phyloP scores from a whole-genome alignment of 805 yeast species.

The Teunomyces funiuensis region DNA sequence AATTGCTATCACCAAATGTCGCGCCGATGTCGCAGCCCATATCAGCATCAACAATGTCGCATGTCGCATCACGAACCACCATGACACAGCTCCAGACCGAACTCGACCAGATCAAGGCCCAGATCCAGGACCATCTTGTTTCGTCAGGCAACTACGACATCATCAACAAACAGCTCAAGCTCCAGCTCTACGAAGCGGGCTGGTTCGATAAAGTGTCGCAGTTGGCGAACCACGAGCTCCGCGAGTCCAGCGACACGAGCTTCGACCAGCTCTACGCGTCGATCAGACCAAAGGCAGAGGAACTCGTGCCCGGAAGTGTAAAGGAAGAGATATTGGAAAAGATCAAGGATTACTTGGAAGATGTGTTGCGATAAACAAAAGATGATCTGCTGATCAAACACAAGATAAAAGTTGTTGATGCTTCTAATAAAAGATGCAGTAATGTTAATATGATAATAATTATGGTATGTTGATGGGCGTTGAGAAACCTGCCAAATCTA shows the following conservation, averaged over 20 bases:
- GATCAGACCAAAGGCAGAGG: slow-evolving; percentile 65
- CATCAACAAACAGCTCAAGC: slow-evolving; percentile 62
- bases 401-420: neutral
- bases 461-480: too few relatives aligned
- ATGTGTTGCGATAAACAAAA: slow-evolving; percentile 14
- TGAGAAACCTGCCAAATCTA: too few relatives aligned
- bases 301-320: slow-evolving; percentile 68
- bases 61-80: neutral
- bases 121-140: slow-evolving; percentile 69
- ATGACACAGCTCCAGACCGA: slow-evolving; percentile 21
- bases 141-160: slow-evolving; percentile 79
- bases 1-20: too few relatives aligned
- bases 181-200: slow-evolving; percentile 71
- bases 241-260: slow-evolving; percentile 38
- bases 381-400: too few relatives aligned
- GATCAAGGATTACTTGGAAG: slow-evolving; percentile 59
- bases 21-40: neutral
- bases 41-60: neutral
- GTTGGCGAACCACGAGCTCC: slow-evolving; percentile 51
- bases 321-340: slow-evolving; percentile 57
- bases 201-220: slow-evolving; percentile 79
- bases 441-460: too few relatives aligned
- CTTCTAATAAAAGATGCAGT: too few relatives aligned
- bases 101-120: slow-evolving; percentile 48
- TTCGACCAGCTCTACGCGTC: slow-evolving; percentile 52